Evolutionary conservation across 192 early-diverging fungal genomes (phyloP).

Genomic region (Rhizoclosmatium sp.): DNA sequence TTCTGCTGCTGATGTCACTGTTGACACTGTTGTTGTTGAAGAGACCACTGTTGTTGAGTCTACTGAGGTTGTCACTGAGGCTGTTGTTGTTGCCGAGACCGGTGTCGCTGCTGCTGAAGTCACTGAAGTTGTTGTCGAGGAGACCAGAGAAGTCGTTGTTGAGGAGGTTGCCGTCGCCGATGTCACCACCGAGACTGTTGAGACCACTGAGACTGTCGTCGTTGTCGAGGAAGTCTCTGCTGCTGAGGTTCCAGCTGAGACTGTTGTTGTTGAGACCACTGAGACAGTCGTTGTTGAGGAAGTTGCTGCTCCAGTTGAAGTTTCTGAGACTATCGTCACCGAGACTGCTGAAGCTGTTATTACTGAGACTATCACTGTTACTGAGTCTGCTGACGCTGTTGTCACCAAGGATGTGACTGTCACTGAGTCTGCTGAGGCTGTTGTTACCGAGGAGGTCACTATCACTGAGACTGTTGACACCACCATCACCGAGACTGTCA

Average conservation of each 20-base stretch:
- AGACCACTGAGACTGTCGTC: neutral
- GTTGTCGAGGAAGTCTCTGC: constrained; percentile 1
- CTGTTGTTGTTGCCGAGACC: neutral
- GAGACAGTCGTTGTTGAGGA: neutral
- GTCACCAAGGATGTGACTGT: neutral
- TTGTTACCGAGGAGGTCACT: neutral
- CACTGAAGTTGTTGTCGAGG: neutral
- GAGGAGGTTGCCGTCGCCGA: neutral
- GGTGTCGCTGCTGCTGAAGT: neutral
- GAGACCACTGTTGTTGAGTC: neutral
- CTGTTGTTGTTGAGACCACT: neutral
- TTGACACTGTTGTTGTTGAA: neutral
- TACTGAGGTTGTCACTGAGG: neutral
- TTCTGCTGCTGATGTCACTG: neutral
- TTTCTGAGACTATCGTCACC: neutral
- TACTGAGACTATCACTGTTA: neutral
- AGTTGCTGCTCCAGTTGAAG: neutral
- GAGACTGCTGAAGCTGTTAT: neutral
- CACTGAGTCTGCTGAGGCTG: neutral
- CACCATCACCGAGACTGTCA: neutral
- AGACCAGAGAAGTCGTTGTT: neutral
- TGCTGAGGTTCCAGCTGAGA: neutral
- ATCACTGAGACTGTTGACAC: neutral
- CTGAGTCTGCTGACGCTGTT: constrained; percentile 2
- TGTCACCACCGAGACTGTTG: neutral